Evolutionary conservation across 2,329 filamentous ascomycete genomes (phyloP), one percentile per base, ranked within the genome.

Genomic region (Fusarium chaquense): DNA sequence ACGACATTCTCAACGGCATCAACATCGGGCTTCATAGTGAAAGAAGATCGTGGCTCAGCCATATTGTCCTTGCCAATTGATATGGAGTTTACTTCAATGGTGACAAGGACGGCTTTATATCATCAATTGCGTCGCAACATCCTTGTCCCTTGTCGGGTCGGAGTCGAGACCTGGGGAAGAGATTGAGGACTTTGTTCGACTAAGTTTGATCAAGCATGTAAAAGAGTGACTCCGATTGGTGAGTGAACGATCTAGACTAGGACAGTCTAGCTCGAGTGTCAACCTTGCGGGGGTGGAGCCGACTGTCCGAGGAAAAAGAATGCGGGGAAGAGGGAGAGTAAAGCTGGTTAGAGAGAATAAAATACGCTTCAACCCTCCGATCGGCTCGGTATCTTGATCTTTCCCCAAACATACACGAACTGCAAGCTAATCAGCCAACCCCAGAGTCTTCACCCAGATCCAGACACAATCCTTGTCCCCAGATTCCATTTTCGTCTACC

Each of bases 211-310:
- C 16, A 3, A 24, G 13, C n/a, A 13, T 9, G 24, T 22, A 63
- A 63, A 38, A 18, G 12, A 36, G 3, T 6, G 58, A 62, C 18
- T 62, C 60, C 60, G 60, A 62, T 62, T 62, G 60, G 60, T 16
- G 5, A 1, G 3, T 5, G 2, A 1, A 2, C 41, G 11, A 47
- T 32, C 20, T 9, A 45, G 24, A 18, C 43, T 15, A n/a, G 16
- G 24, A 33, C 6, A 16, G 10, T 22, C 38, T 24, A 28, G 20
- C 2, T n/a, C 16, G 5, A 7, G 15, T n/a, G 5, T 11, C 10
- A n/a, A n/a, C 11, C 22, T 43, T 49, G 60, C 58, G 58, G 58
- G 58, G 58, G 60, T 63, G 60, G 60, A 63, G 60, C 60, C 58
- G 60, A 63, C 5, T 32, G 11, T 56, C 60, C 58, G 58, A 62